Evolutionary conservation across 495 filamentous ascomycete genomes (phyloP), one percentile per base, ranked within the genome.

Genomic region (Aspergillus conjunctus): DNA sequence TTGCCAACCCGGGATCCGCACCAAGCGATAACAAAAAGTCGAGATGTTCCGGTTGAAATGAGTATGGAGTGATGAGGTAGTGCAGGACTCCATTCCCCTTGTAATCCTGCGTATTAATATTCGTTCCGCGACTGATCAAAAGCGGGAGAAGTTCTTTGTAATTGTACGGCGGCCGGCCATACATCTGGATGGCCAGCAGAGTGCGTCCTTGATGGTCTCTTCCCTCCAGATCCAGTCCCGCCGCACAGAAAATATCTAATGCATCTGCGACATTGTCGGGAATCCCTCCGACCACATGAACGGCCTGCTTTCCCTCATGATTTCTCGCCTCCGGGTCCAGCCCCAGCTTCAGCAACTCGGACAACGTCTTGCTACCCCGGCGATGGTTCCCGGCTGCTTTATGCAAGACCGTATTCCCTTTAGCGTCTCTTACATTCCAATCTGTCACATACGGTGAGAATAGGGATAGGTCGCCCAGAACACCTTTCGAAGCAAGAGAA

Each of bases 361-460:
- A 22, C 34, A 69, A 8, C 14, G 51, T 60, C 1, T 61, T 37
- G 18, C 39, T 41, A n/a, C 54, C 49, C 11, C 17, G 10, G 2
- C 45, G 21, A 15, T 37, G 34, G 26, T 60, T 20, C 22, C 39
- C 30, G 12, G 45, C 57, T 1, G 70, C 68, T 7, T 66, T 43
- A 33, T 68, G 69, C n/a, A 76, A 51, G 14, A 63, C 56, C 1
- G 61, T 73, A 45, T 68, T 55, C 14, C 59, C 58, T 9, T 60
- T 59, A 4, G 48, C 54, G 22, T 64, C 59, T 7, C 21, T 52
- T n/a, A 65, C 34, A 15, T 44, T 46, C 65, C 65, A 68, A 46
- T 68, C 62, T 11, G 21, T 32, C 21, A 59, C 48, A 18, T 52
- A 53, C 12, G 56, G 56, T 5, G 10, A 5, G 10, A 59, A 33